Evolutionary conservation across 192 early-diverging fungal genomes (phyloP).

Genomic region (Entomortierella parvispora): DNA sequence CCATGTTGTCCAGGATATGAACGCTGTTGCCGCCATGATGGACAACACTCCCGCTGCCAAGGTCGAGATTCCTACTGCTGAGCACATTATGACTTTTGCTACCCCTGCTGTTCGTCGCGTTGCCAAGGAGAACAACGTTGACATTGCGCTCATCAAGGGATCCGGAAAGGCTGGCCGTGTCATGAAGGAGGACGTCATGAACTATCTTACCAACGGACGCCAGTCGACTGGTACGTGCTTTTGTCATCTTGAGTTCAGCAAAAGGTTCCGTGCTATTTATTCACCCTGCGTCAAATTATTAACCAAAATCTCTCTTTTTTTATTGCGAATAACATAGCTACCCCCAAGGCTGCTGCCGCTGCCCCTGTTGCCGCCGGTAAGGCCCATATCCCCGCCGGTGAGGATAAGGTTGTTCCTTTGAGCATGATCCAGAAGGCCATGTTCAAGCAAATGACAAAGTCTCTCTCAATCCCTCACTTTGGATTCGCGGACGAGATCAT

Average conservation of each 20-base stretch:
- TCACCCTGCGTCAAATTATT: background rate
- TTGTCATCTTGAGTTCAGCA: background rate
- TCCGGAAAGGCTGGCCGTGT: constrained; percentile 88
- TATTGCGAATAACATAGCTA: constrained; percentile 15
- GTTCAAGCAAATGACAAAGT: constrained; percentile 96
- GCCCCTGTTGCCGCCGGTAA: constrained; percentile 36
- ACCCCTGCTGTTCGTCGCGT: constrained; percentile 92
- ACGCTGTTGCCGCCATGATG: constrained; percentile 48
- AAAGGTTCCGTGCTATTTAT: background rate
- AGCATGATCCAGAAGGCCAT: constrained; percentile 94
- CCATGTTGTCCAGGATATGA: constrained; percentile 39
- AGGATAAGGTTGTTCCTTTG: constrained; percentile 74
- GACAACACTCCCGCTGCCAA: constrained; percentile 7
- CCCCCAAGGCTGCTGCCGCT: constrained; percentile 29
- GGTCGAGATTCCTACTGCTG: constrained; percentile 28
- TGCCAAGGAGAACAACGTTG: constrained; percentile 82
- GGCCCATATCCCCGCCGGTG: constrained; percentile 34
- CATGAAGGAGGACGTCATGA: constrained; percentile 91
- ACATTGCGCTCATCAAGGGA: constrained; percentile 76
- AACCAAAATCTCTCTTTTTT: background rate
- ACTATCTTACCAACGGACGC: constrained; percentile 56
- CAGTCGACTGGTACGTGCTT: constrained; percentile 26
- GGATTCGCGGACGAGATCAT: constrained; percentile 92
- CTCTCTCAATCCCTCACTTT: constrained; percentile 94
- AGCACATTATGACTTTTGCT: constrained; percentile 63